Percentiles rank a stretch among this genome's conserved stretches.
Evolutionary conservation across 2,329 filamentous ascomycete genomes (phyloP).

Genomic region (Dothideomycetes sp.): DNA sequence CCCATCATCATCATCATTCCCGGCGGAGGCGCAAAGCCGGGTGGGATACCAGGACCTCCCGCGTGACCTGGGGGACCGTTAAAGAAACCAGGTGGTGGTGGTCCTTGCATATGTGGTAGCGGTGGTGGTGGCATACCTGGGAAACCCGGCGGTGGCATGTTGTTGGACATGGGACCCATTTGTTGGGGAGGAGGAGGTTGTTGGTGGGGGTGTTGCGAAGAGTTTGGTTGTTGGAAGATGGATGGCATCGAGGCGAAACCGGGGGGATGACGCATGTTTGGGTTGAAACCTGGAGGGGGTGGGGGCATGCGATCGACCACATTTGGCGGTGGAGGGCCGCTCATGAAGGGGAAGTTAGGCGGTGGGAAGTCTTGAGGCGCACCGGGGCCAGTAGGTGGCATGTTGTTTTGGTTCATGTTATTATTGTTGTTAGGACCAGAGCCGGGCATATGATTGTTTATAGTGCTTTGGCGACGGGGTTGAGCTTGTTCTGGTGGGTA

Average conservation of each 20-base stretch:
- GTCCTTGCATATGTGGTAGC: slow-evolving; percentile 4
- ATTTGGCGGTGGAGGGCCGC: slow-evolving; percentile 10
- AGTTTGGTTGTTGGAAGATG: slow-evolving; percentile 23
- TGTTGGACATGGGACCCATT: slow-evolving; percentile 2
- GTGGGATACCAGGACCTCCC: slow-evolving; percentile 6
- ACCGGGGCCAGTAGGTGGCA: slow-evolving; percentile 11
- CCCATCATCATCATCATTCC: slow-evolving; percentile 11
- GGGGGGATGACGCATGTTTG: slow-evolving; percentile 25
- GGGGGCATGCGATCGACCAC: slow-evolving; percentile 8
- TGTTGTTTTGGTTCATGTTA: neutral
- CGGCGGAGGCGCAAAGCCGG: slow-evolving; percentile 5
- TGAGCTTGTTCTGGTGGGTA: slow-evolving; percentile 20
- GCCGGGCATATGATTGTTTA: slow-evolving; percentile 12
- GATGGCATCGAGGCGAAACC: slow-evolving; percentile 23
- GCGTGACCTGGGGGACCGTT: slow-evolving; percentile 1
- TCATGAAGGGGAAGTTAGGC: slow-evolving; percentile 2
- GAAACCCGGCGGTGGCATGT: slow-evolving; percentile 9
- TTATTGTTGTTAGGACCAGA: neutral
- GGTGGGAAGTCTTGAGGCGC: slow-evolving; percentile 12
- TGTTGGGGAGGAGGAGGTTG: slow-evolving; percentile 7
- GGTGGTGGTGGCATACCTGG: slow-evolving; percentile 11
- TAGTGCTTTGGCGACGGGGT: slow-evolving; percentile 19
- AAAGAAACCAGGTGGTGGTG: slow-evolving; percentile 12
- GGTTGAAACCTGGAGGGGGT: slow-evolving; percentile 25
- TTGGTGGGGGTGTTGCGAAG: slow-evolving; percentile 13